Base-by-base conservation (phyloP, 2,329 filamentous ascomycete genomes). In the Colletotrichum australisinense region DNA sequence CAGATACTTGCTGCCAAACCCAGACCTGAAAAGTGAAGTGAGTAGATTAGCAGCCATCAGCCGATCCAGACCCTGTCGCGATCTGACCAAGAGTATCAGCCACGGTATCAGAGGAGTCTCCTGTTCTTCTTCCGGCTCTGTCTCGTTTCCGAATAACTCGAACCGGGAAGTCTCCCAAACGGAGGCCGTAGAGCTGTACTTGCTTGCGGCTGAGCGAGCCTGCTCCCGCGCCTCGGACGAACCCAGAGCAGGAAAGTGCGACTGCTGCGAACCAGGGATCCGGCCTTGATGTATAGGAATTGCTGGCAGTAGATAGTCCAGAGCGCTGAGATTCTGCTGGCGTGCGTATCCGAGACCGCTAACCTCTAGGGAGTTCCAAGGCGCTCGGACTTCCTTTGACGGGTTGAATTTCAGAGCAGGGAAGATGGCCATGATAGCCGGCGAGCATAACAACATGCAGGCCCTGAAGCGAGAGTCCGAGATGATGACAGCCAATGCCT, bases 381-480 rank as follows among this genome's bases (percentile, higher is more conserved):
- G 85, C 3, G 85, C 84, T 64, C 83, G 86, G 38, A 86, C 83
- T 69, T 88, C 85, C 66, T 86, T 86, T 2, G 81, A 83, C 7
- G 85, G 83, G 1, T 87, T 83, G 66, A 90, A 88, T 56, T 89
- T 88, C 52, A 88, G 82, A 56, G 87, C 86, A 2, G 92, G 92
- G 74, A 95, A 93, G 12, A 94, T 89, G 24, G 92, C 90, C 69
- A 94, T 83, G 53, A 95, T 90, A 0, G 91, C 88, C 1, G 92
- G 92, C 1, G 93, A 93, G 72, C 89, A 92, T 56, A 93, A 83
- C 62, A 94, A 88, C 77, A 94, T 90, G 75, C 92, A 92, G 11
- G 94, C 92, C 67, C 95, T 90, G 81, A 93, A 94, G 76, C 92
- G 93, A 0, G 96, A 98, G 77, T 94, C 91, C 74, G 92, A 89